Base-by-base conservation (phyloP, 768 basidiomycete species). In the Cyclocybe cylindracea region DNA sequence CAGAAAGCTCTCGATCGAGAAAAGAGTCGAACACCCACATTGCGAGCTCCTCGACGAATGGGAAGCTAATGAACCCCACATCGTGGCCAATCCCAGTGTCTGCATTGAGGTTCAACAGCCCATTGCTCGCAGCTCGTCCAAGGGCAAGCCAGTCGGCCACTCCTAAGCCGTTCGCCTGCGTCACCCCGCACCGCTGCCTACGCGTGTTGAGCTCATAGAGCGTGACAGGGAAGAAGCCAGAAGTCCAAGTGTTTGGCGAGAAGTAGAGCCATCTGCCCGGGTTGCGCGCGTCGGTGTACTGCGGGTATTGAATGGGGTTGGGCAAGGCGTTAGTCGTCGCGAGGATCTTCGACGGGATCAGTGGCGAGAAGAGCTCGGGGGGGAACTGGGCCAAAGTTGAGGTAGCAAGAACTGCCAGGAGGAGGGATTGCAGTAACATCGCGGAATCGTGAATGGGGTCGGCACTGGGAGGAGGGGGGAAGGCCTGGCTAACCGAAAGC, bases 41-140 rank as follows among this genome's bases (percentile, higher is more conserved):
- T 8, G 60, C 55, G 11, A 87, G 65, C 60, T 89, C 87, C 44
- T 83, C 76, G 41, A 80, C 70, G 60, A 88, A 88, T 0, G 87
- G 84, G 58, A 79, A 85, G 65, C 85, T 86, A 56, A 88, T 64
- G 65, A 87, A 89, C 7, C 86, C 87, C 31, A 85, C 82, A 60
- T 89, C 87, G 58, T 89, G 86, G 10, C 80, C 84, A 29, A 84
- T 71, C 13, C 64, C 71, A 46, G 76, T 81, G 29, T 69, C 67
- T 5, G 61, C 61, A 57, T 82, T 78, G 2, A 83, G 71, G 1
- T 78, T 76, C 5, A 85, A 65, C 61, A 84, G 64, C 2, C 75
- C 80, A 13, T 72, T 70, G 55, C 80, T 80, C 59, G 80, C 78
- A 16, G 71, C 62, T 11, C 83, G 72, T 2, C 78, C 84, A 4